Percentiles rank a stretch among this genome's conserved stretches.
Evolutionary conservation across 768 basidiomycete genomes (phyloP).

Genomic region (Suillus hirtellus): DNA sequence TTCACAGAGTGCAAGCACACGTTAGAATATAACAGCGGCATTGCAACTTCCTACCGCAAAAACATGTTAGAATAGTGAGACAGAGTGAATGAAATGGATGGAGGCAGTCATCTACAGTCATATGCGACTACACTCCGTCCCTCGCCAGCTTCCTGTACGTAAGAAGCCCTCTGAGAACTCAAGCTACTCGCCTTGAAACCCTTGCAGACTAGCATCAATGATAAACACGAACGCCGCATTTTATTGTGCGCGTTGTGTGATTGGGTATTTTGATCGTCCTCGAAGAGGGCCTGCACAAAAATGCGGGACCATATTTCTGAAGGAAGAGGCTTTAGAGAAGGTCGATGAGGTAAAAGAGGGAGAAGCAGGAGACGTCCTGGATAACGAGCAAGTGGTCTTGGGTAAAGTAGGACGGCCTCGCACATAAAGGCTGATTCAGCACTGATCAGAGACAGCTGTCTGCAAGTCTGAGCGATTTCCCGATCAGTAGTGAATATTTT

Average conservation of each 20-base stretch:
- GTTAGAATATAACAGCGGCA: conserved; percentile 66
- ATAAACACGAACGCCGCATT: conserved; percentile 20
- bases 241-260: conserved; percentile 14
- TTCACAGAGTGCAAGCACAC: conserved; percentile 45
- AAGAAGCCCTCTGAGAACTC: conserved; percentile 4
- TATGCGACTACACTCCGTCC: conserved; percentile 6
- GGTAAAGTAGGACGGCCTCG: conserved; percentile 54
- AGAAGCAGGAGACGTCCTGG: conserved; percentile 65
- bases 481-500: too few relatives aligned
- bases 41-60: conserved; percentile 54
- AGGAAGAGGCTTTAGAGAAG: conserved; percentile 57
- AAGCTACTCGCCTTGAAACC: conserved; percentile 37
- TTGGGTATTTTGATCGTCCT: conserved; percentile 12
- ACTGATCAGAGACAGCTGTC: neutral
- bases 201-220: conserved; percentile 41
- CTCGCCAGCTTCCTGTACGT: conserved; percentile 12
- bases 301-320: conserved; percentile 72
- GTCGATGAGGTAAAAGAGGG: conserved; percentile 62
- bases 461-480: neutral
- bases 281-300: conserved; percentile 39
- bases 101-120: neutral
- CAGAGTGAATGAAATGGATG: conserved; percentile 8
- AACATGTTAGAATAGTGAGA: conserved; percentile 18
- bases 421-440: conserved; percentile 27
- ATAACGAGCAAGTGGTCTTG: conserved; percentile 62